A percentile compares a stretch with the other conserved stretches of the same genome.
phyloP scores from a whole-genome alignment of 768 basidiomycete genomes.

The Russula foetens region DNA sequence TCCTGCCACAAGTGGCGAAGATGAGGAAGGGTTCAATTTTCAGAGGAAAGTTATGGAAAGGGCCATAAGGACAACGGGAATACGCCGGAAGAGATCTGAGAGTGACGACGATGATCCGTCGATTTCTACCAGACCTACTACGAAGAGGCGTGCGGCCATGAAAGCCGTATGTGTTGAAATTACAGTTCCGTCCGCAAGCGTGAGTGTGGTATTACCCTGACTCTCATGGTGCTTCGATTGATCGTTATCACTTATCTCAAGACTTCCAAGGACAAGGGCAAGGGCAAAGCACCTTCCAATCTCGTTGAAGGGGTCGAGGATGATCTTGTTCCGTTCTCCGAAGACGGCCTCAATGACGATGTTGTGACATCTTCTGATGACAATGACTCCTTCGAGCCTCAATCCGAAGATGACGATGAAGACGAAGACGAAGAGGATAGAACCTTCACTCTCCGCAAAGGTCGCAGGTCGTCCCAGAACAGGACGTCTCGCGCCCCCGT shows the following conservation, averaged over 20 bases:
- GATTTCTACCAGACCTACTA: constrained; percentile 12
- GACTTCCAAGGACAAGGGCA: constrained; percentile 13
- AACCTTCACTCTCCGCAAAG: neutral
- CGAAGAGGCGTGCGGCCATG: constrained; percentile 21
- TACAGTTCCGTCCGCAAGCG: neutral
- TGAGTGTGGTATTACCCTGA: constrained; percentile 16
- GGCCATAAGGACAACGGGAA: constrained; percentile 8
- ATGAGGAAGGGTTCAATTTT: constrained; percentile 22
- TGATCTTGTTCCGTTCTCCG: constrained; percentile 43
- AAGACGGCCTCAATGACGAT: constrained; percentile 28
- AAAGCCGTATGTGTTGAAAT: constrained; percentile 23
- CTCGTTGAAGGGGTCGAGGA: neutral
- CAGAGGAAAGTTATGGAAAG: constrained; percentile 21
- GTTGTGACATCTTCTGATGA: constrained; percentile 13
- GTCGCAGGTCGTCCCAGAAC: neutral
- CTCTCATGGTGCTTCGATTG: neutral
- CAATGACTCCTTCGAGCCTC: constrained; percentile 19
- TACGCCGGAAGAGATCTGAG: constrained; percentile 17
- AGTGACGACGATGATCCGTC: constrained; percentile 35
- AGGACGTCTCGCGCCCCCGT: neutral
- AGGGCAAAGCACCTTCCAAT: constrained; percentile 7
- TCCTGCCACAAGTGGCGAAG: constrained; percentile 14
- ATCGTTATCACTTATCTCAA: constrained; percentile 13
- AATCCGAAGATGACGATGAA: constrained; percentile 48
- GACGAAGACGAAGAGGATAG: constrained; percentile 28